Base-by-base conservation (phyloP, 371 early-diverging fungal genomes). In the Blyttiomyces sp. region DNA sequence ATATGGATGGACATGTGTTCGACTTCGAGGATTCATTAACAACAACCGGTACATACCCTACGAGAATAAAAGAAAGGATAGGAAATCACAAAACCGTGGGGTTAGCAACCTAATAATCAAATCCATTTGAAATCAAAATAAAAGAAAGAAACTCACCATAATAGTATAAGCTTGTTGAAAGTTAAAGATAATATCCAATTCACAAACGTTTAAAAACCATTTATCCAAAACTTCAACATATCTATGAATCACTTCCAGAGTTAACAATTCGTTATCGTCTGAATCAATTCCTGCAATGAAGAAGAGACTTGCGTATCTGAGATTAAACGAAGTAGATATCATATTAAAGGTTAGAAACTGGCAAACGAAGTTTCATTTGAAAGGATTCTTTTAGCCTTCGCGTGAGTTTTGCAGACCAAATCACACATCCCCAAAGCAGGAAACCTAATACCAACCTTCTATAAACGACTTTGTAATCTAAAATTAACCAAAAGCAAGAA, bases 211-310 rank as follows among this genome's bases (percentile, higher is more conserved):
- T 68, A 94, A 88, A 78, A 98, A 98, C 75, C 93, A 95, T 59
- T 92, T 88, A 76, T 98, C 98, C 49, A 98, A 73, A 11, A 95
- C 86, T 70, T 98, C 97, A 39, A 98, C 98, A 72, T 92, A 98
- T 42, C 98, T 89, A 59, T 98, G 98, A 51, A 98, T 93, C 54
- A 96, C 85, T 66, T 98, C 98, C 27, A 98, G 82, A 4, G 86
- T 85, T 32, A 96, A 71, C 17, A 98, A 85, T 68, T 98, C 98
- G 70, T 98, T 98, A 66, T 94, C 96, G 57, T 88, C 84, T 34
- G 84, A 71, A 43, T 88, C 92, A 49, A 92, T 90, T 16, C 95
- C 96, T n/a, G 92, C 90, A 4, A 98, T 87, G 72, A 97, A 96
- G 77, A 88, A 97, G 43, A 97, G 77, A 63, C 89, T 89, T 34